Evolutionary conservation across 225 moss, liverwort and hornwort species (phyloP).

Genomic region (Polytrichum commune): DNA sequence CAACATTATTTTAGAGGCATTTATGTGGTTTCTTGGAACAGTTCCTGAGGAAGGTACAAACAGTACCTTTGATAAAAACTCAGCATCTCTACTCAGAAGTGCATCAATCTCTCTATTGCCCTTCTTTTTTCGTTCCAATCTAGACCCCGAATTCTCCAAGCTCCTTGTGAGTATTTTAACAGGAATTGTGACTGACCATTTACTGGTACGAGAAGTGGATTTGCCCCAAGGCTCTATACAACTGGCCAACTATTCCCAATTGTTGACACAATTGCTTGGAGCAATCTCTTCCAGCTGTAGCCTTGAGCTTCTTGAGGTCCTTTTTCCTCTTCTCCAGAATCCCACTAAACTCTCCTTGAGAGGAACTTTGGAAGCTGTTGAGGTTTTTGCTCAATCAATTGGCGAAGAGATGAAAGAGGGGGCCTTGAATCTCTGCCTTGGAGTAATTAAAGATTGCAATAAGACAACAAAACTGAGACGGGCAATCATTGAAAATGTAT

Average conservation of each 20-base stretch:
- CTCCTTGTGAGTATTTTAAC: slow-evolving; percentile 46
- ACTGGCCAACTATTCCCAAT: slow-evolving; percentile 62
- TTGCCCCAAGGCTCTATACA: slow-evolving; percentile 70
- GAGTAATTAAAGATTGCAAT: slow-evolving; percentile 50
- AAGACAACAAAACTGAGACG: slow-evolving; percentile 62
- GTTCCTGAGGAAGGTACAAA: slow-evolving; percentile 25
- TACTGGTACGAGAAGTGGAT: slow-evolving; percentile 70
- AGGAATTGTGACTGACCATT: slow-evolving; percentile 59
- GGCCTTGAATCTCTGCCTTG: slow-evolving; percentile 68
- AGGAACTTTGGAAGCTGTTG: slow-evolving; percentile 47
- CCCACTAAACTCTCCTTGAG: slow-evolving; percentile 51
- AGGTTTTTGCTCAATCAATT: slow-evolving; percentile 38
- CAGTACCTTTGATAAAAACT: slow-evolving; percentile 35
- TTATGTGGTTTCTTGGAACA: slow-evolving; percentile 48
- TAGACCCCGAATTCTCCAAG: slow-evolving; percentile 37
- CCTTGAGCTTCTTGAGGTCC: slow-evolving; percentile 72
- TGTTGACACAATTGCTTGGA: slow-evolving; percentile 58
- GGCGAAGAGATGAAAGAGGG: slow-evolving; percentile 40
- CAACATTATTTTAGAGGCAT: slow-evolving; percentile 54
- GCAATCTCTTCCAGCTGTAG: slow-evolving; percentile 63
- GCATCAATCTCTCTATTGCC: slow-evolving; percentile 56
- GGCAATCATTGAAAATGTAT: slow-evolving; percentile 57
- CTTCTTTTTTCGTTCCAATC: slow-evolving; percentile 41
- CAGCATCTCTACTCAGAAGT: slow-evolving; percentile 48
- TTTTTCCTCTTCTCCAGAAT: slow-evolving; percentile 75